Evolutionary conservation across 805 yeast species (phyloP).

Genomic region (Myxozyma lipomycoides): DNA sequence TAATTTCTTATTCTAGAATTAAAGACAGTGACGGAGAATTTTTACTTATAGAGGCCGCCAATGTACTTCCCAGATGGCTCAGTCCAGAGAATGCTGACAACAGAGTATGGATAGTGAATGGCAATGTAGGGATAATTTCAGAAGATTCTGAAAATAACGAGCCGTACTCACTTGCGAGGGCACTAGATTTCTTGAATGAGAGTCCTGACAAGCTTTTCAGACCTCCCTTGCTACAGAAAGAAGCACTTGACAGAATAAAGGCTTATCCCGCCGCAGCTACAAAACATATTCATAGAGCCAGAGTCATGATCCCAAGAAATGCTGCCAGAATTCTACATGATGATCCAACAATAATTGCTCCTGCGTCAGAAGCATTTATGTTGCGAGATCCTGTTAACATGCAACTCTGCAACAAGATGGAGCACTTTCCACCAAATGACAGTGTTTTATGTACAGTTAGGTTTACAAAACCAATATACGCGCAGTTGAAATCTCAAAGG

Average conservation of each 20-base stretch:
- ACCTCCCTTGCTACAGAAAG: slow-evolving; percentile 10
- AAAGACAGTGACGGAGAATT: slow-evolving; percentile 57
- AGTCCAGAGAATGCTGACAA: slow-evolving; percentile 47
- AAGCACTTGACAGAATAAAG: slow-evolving; percentile 14
- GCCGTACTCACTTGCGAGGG: slow-evolving; percentile 10
- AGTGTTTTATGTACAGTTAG: slow-evolving; percentile 25
- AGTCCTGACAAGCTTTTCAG: neutral
- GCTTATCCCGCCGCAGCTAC: slow-evolving; percentile 25
- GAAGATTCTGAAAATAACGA: neutral
- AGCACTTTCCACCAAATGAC: slow-evolving; percentile 27
- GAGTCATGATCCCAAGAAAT: slow-evolving; percentile 28
- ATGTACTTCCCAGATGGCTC: slow-evolving; percentile 47
- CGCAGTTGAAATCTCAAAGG: slow-evolving; percentile 29
- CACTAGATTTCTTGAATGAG: slow-evolving; percentile 7
- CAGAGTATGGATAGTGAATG: slow-evolving; percentile 38
- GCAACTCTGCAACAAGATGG: slow-evolving; percentile 23
- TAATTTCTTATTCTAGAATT: slow-evolving; percentile 11
- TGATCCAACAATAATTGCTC: slow-evolving; percentile 26
- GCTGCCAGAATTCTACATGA: slow-evolving; percentile 29
- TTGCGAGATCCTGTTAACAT: slow-evolving; percentile 25
- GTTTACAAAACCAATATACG: slow-evolving; percentile 29
- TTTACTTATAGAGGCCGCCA: slow-evolving; percentile 48
- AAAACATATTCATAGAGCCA: slow-evolving; percentile 26
- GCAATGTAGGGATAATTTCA: slow-evolving; percentile 27
- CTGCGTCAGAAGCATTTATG: slow-evolving; percentile 29